Conservation (phyloP, 768 basidiomycete genomes). For the Macrolepiota fuliginosa region DNA sequence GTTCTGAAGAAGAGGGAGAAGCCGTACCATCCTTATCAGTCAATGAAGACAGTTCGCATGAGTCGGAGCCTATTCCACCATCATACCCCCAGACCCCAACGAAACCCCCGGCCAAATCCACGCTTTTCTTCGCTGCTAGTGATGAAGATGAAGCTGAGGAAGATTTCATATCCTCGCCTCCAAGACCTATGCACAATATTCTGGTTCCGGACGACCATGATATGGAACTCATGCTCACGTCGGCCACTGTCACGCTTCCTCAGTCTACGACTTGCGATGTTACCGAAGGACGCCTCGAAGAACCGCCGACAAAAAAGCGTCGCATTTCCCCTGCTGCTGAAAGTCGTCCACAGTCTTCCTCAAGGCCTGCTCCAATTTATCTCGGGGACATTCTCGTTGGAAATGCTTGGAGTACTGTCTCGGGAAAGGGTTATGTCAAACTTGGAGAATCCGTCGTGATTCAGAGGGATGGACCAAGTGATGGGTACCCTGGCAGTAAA, state of each 20-base stretch:
- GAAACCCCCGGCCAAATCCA: conserved; percentile 18
- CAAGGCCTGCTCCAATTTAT: conserved; percentile 38
- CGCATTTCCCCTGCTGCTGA: conserved; percentile 19
- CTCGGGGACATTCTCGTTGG: conserved; percentile 67
- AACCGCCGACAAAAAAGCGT: conserved; percentile 44
- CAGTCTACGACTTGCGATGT: conserved; percentile 32
- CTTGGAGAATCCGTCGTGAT: conserved; percentile 57
- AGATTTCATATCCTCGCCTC: conserved; percentile 3
- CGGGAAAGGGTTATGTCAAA: conserved; percentile 69
- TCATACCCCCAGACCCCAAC: conserved; percentile 14
- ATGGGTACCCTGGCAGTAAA: conserved; percentile 26
- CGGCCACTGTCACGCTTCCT: background rate
- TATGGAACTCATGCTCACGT: conserved; percentile 24
- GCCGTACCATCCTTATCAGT: conserved; percentile 1
- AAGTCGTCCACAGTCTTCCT: conserved; percentile 8
- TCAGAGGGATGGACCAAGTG: conserved; percentile 50
- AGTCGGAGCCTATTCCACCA: conserved; percentile 11
- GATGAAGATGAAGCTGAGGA: conserved; percentile 30
- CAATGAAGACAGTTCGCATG: conserved; percentile 9
- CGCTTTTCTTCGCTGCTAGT: conserved; percentile 21
- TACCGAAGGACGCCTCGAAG: conserved; percentile 31
- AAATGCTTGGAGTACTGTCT: conserved; percentile 79
- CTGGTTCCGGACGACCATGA: conserved; percentile 30
- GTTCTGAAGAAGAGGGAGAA: conserved; percentile 48
- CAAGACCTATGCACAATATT: background rate